Evolutionary conservation across 2,329 filamentous ascomycete species (phyloP), one percentile per base, ranked within the genome.

Genomic region (Chaetomiaceae sp.): DNA sequence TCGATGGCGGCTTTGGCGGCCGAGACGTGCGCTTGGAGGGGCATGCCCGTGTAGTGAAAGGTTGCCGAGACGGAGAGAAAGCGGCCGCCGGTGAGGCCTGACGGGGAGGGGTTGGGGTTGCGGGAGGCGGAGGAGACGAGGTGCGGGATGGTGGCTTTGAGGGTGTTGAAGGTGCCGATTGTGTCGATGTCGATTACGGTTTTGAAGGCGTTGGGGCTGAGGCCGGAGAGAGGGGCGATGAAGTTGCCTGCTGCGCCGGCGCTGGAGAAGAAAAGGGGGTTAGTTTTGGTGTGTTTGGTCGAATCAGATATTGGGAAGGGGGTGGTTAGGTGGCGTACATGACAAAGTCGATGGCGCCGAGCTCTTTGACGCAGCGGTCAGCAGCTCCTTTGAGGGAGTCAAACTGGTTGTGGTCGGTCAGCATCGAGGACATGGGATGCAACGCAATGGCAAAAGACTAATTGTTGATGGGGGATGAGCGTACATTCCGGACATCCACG

Each of bases 161-260:
- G 77, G 3, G 90, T 96, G 73, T 97, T 95, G 73, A 87, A 99
- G 14, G 88, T 95, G 27, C 93, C 93, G 31, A 97, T 70, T 3
- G 96, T 86, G 66, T 97, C 93, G 63, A 99, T 99, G 55, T 97
- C 93, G 62, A 97, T 92, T 58, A 99, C 93, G 0, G 88, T 78
- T 69, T 91, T 95, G 82, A 99, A 95, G 3, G 89, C 93, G 65
- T 97, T 97, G 52, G 87, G 72, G 35, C 83, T 89, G 44, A 97
- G 79, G 55, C 85, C 85, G 35, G 85, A 79, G 54, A 97, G 85
- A 4, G 92, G 87, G 0, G 89, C 86, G 19, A 99, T 77, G 69
- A 97, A 99, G 70, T 99, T 99, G 53, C 93, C 93, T 16, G 93
- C 93, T 13, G 93, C 93, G 44, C 93, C 93, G 17, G 92, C 92